Base-by-base conservation (phyloP, 441 rosid species). In the Mallotus repandus region DNA sequence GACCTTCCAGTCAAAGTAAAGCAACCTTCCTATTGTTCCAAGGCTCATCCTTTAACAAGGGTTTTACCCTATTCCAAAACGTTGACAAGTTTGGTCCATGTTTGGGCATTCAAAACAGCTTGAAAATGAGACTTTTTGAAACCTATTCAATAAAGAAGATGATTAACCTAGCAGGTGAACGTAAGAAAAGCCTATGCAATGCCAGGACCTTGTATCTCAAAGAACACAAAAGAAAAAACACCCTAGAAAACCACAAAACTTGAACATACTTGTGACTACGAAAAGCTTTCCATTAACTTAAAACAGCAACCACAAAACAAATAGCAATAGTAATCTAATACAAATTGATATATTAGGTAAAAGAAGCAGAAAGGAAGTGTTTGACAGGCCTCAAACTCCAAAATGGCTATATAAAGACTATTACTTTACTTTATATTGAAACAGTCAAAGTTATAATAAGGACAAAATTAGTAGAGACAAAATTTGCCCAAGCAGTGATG, bases 401-500 rank as follows among this genome's bases (percentile, higher is more conserved):
- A 43, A 50, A 76, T 32, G 16, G n/a, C 52, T 46, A 69, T 7
- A 25, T 10, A 4, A 53, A 58, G 15, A 21, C 10, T 9, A 56
- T 56, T 38, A n/a, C 21, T 18, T 45, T 35, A 61, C 46, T 48
- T 57, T 7, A 49, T 0, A 66, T 7, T 29, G 46, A 11, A 11
- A 61, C 2, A 32, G 61, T 43, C 18, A 35, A 58, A 62, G 72
- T n/a, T 16, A 71, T 21, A 21, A 56, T 25, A 29, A 71, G 5
- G 59, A 61, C 65, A 60, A 76, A 63, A 74, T 55, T 13, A 76
- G 59, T 21, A 50, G 60, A 2, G 35, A 38, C 9, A 54, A 29
- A 54, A 64, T 9, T 70, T 45, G 22, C 63, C 70, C 50, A 45
- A 52, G 67, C 15, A 56, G 25, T 61, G 45, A 80, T 88, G 45